Conservation (phyloP, 345 rosid species). For the Lepidium africanum region DNA sequence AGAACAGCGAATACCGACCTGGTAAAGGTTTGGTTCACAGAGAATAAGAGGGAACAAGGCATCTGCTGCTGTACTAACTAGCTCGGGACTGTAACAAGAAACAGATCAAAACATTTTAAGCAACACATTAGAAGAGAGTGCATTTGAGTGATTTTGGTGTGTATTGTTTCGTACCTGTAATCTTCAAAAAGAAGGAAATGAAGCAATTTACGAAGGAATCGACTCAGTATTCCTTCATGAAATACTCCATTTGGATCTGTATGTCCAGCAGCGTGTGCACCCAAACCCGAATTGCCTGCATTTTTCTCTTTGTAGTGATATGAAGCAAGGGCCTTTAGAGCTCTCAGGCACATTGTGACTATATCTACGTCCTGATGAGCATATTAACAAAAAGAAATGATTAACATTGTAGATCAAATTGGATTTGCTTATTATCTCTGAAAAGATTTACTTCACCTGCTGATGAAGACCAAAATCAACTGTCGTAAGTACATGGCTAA, state of each 20-base stretch:
- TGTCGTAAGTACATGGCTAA: conserved; percentile 71
- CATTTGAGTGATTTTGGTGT: background rate
- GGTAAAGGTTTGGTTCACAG: conserved; percentile 81
- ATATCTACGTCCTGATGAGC: conserved; percentile 64
- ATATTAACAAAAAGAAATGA: background rate
- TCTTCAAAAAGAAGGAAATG: conserved; percentile 90
- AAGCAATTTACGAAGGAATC: conserved; percentile 61
- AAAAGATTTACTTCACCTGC: conserved; percentile 49
- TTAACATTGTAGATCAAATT: background rate
- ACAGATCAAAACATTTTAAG: background rate
- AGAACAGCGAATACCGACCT: conserved; percentile 36
- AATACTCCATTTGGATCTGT: conserved; percentile 52
- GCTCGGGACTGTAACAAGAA: conserved; percentile 51
- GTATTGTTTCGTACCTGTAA: conserved; percentile 61
- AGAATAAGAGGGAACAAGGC: conserved; percentile 92
- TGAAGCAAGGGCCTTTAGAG: conserved; percentile 84
- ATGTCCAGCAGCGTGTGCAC: conserved; percentile 46
- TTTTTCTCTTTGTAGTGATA: conserved; percentile 75
- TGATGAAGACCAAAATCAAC: conserved; percentile 90
- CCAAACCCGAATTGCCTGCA: conserved; percentile 63
- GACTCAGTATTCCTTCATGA: conserved; percentile 64
- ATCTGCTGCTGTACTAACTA: conserved; percentile 92
- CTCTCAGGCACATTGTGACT: conserved; percentile 82
- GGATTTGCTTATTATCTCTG: background rate
- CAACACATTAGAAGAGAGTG: background rate